phyloP scores from a whole-genome alignment of 208 protist species.

The Leishmania mexicana region DNA sequence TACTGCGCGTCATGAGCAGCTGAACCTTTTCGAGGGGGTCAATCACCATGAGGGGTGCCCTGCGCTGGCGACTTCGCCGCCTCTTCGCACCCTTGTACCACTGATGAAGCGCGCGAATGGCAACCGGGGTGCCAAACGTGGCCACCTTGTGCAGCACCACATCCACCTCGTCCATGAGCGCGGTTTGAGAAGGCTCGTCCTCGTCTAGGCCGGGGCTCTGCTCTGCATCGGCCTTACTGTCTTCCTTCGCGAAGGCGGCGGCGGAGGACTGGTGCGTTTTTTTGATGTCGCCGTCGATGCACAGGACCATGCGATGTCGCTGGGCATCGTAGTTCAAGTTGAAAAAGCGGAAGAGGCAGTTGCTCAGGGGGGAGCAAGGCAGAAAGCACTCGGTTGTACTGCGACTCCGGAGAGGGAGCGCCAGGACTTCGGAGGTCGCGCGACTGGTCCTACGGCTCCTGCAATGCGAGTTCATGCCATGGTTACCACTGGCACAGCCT shows the following conservation, averaged over 20 bases:
- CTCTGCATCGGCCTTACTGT: background rate
- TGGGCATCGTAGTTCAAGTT: constrained; percentile 59
- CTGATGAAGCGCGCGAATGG: constrained; percentile 39
- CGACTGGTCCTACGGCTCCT: background rate
- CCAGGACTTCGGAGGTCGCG: background rate
- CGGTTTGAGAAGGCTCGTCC: constrained; percentile 1
- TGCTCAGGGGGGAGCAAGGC: background rate
- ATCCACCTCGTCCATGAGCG: constrained; percentile 38
- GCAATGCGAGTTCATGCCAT: background rate
- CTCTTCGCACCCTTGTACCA: constrained; percentile 43
- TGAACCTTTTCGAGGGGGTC: constrained; percentile 61
- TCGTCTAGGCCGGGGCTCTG: background rate
- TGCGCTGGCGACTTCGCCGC: constrained; percentile 22
- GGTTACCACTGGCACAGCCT: background rate
- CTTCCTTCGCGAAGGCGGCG: background rate
- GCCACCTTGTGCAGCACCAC: constrained; percentile 86
- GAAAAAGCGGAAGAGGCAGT: constrained; percentile 46
- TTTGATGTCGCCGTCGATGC: constrained; percentile 8
- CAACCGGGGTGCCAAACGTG: constrained; percentile 49
- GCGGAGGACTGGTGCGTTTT: background rate
- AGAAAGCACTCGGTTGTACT: background rate
- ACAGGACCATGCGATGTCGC: constrained; percentile 41
- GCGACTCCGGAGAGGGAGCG: background rate
- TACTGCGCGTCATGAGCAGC: constrained; percentile 53
- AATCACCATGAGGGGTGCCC: constrained; percentile 50